Evolutionary conservation across 2,329 filamentous ascomycete genomes (phyloP), one percentile per base, ranked within the genome.

Genomic region (Aureobasidium leucospermi): DNA sequence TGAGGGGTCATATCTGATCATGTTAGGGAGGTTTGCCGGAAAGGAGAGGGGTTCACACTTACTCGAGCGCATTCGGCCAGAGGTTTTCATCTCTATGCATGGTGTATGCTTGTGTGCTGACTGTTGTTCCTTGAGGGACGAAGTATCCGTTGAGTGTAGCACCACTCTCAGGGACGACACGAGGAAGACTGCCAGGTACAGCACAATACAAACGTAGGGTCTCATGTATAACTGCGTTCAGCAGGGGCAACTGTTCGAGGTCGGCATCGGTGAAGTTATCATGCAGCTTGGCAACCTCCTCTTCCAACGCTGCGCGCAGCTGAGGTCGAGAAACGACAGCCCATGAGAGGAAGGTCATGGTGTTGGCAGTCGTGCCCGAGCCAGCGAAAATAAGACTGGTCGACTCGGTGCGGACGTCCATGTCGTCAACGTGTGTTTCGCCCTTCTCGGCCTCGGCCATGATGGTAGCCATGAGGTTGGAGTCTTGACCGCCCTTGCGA

Each of bases 61-160:
- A 65, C 64, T 41, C 32, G 5, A 61, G 28, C 8, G 67, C 62
- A 29, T 68, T 61, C 10, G 64, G 62, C 58, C 61, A 68, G 7
- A 64, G 11, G 1, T 59, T 58, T 1, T 63, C 57, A 47, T 75
- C 69, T 38, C 73, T 68, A 58, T 75, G 73, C 46, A 73, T 63
- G 6, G 70, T 72, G 63, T 71, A 76, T 2, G 73, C 72, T 58
- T 74, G 70, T 1, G 72, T 74, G 48, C 67, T 68, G 34, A 76
- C 73, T 0, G 69, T 72, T 0, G 65, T 70, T 1, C 71, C 72
- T 0, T 60, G 63, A 1, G 74, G 72, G 16, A 76, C 65, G 52
- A 67, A 69, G 63, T 73, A 63, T n/a, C 70, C 71, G n/a, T 64
- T 64, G 5, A 76, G 62, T 1, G 56, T 66, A n/a, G 63, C 64